Evolutionary conservation across 108 stramenopile species (phyloP), one percentile per base, ranked within the genome.

Genomic region (Heterococcus sp.): DNA sequence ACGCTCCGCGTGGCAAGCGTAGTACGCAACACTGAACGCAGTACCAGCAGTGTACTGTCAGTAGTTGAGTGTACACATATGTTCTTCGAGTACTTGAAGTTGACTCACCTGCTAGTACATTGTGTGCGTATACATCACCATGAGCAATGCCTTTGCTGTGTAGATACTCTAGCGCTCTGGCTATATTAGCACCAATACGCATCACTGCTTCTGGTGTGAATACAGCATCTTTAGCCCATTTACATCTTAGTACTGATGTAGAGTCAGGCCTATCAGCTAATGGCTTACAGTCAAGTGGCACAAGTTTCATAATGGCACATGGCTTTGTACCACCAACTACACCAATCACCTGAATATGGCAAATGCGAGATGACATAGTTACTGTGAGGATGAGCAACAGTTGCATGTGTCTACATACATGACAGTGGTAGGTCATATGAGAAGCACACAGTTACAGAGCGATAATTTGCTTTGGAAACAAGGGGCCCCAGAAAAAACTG

Each of bases 121-220:
- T 84, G 66, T 84, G 83, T 32, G 83, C 83, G 75, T 84, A 84
- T 3, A 84, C 58, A 65, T 84, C 83, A 32, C 83, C 83, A 71
- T 84, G 83, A 66, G 40, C 68, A 36, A 84, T 75, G 31, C 69
- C 36, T 35, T 68, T 69, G 33, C 64, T 75, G 74, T 84, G 83
- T 29, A 84, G 68, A 38, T 75, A 75, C 5, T 39, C 36, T 70
- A 84, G 66, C 2, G 83, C 83, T 14, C 75, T 40, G 32, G 83
- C 75, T 34, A 84, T 68, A 68, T 4, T 32, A 28, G 31, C 32
- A 32, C 73, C 35, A 46, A 73, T 40, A 38, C 73, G 82, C 28
- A 78, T 66, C 26, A 69, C 66, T 70, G 69, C 77, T n/a, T 68
- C 73, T 1, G 39, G 82, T 35, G 75, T 35, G 82, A 74, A 83